Evolutionary conservation across 441 rosid genomes (phyloP), one percentile per base, ranked within the genome.

Genomic region (Populus hybrid): DNA sequence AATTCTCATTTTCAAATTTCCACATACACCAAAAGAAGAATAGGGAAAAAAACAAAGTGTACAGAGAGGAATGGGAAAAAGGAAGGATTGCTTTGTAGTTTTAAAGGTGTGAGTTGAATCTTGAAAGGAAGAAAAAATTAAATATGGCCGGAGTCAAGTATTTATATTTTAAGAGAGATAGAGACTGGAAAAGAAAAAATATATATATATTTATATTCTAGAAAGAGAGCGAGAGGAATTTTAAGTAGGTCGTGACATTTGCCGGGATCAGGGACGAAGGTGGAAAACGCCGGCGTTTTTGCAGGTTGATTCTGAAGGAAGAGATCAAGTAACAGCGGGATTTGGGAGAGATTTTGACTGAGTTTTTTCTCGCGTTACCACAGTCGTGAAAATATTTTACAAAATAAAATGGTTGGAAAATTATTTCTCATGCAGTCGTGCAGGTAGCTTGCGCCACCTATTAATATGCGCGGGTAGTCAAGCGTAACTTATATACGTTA

Each of bases 1-100:
- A 79, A 79, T 81, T 73, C 75, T 67, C 80, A 66, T 76, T 67
- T 57, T 63, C 26, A 67, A 9, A 28, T 30, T 75, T 75, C 76
- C 71, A 32, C 28, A 78, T 69, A 16, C 14, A 2, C 18, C 18
- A 68, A 32, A 6, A 70, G 40, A 30, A 59, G 69, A 38, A 34
- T 4, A 36, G 63, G 40, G 36, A 71, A 26, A 16, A 16, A 42
- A 42, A 30, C 4, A 30, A 30, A 30, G 32, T 30, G 32, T 30
- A 30, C 32, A 30, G 32, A 30, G 32, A 30, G 32, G 32, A 30
- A 30, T 23, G 38, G 8, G 38, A 7, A 35, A 35, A 35, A 35
- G 1, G n/a, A 18, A 3, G 14, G 38, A 23, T 18, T 9, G 5
- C 10, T 40, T 6, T 70, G 16, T 23, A 24, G 30, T 64, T 71